These are phyloP conservation scores for Sequoiadendron giganteum DNA, from an alignment of 75 land plant species.

Conservation along the genomic window DNA sequence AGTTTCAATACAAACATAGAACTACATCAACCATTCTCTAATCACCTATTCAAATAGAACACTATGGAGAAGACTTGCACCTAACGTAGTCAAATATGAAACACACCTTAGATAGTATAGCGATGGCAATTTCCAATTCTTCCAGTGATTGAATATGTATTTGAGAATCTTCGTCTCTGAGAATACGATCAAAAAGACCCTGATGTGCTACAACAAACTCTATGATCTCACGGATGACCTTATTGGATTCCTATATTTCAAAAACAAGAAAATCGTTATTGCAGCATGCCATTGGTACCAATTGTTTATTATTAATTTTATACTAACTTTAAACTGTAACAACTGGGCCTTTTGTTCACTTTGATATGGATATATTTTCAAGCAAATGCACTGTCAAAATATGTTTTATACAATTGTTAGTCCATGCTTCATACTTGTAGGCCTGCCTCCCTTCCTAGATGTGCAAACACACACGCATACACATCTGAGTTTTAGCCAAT, in stretches of 20 bases:
- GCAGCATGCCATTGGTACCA: not conserved
- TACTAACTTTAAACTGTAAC: not conserved
- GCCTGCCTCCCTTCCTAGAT: too few species aligned
- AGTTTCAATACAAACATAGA: not conserved
- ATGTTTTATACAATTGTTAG: not conserved
- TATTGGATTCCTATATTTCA: slow-evolving; percentile 62
- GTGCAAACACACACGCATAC: too few species aligned
- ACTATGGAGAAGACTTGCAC: not conserved
- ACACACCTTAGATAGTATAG: slow-evolving; percentile 75
- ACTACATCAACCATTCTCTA: not conserved
- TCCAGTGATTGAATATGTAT: slow-evolving; percentile 63
- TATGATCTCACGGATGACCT: slow-evolving; percentile 73
- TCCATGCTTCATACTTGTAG: too few species aligned
- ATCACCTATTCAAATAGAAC: not conserved
- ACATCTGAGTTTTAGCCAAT: too few species aligned
- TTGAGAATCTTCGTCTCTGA: slow-evolving; percentile 57
- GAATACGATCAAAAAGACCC: slow-evolving; percentile 59
- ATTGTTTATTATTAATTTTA: not conserved
- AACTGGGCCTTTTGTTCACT: not conserved
- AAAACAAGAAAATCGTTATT: not conserved
- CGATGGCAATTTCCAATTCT: slow-evolving; percentile 72
- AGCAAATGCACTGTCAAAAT: not conserved
- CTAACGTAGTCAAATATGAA: not conserved
- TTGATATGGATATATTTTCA: not conserved
- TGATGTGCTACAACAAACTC: slow-evolving; percentile 84